A percentile compares a stretch with the other conserved stretches of the same genome.
Evolutionary conservation across 495 filamentous ascomycete species (phyloP).

Genomic region (Talaromyces ruber): DNA sequence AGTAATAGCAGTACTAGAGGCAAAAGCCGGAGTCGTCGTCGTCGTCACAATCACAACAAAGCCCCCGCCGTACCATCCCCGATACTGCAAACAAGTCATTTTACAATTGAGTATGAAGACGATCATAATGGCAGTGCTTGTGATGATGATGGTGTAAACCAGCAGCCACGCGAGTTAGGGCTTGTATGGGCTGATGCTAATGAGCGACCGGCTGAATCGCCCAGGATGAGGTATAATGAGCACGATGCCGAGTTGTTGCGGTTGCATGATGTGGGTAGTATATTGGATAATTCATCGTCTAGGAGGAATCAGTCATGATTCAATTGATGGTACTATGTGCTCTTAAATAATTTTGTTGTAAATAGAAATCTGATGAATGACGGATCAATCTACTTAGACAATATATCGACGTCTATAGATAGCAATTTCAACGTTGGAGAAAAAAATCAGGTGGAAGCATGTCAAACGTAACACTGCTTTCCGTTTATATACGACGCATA

Average conservation of each 20-base stretch:
- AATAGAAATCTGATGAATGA: too few species aligned
- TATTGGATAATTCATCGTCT: neutral
- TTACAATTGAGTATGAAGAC: conserved; percentile 5
- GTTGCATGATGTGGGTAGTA: conserved; percentile 1
- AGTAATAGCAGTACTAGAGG: neutral
- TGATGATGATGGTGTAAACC: neutral
- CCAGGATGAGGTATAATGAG: neutral
- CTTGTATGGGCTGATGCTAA: neutral
- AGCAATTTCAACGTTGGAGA: too few species aligned
- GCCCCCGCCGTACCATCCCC: neutral
- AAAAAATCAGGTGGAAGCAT: too few species aligned
- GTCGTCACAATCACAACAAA: neutral
- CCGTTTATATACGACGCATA: too few species aligned
- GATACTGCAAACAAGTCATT: conserved; percentile 3
- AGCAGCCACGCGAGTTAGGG: neutral
- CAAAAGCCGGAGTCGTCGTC: neutral
- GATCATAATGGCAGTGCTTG: neutral
- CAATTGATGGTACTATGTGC: neutral
- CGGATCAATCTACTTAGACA: too few species aligned
- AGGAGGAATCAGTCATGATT: neutral
- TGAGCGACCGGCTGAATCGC: neutral
- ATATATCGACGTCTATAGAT: too few species aligned
- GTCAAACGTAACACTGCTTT: too few species aligned
- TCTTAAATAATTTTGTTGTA: neutral
- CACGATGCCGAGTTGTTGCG: neutral